A percentile compares a stretch with the other conserved stretches of the same genome.
These are phyloP conservation scores for Cymbopogon flexuosus DNA, from an alignment of 202 grass and related monocot species.

Conservation along the genomic window DNA sequence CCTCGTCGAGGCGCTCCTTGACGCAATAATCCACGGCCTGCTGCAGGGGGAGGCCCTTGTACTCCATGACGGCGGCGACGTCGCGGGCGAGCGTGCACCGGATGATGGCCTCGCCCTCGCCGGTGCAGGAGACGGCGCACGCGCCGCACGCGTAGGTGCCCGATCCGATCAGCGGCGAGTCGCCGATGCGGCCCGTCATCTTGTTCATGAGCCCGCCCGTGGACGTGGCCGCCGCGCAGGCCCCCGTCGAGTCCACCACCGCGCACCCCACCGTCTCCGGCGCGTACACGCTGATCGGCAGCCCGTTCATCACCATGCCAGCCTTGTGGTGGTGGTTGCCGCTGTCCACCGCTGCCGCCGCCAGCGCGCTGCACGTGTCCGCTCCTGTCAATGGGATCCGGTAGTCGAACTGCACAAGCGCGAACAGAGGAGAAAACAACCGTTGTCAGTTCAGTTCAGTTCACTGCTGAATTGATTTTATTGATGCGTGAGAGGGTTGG, in stretches of 20 bases:
- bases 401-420: slow-evolving; percentile 62
- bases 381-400: slow-evolving; percentile 44
- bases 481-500: neutral
- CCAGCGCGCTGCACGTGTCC: slow-evolving; percentile 45
- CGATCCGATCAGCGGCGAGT: slow-evolving; percentile 79
- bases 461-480: neutral
- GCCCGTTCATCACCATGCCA: slow-evolving; percentile 70
- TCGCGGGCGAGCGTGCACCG: slow-evolving; percentile 77
- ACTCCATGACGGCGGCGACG: slow-evolving; percentile 90
- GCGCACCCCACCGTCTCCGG: slow-evolving; percentile 89
- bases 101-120: slow-evolving; percentile 93
- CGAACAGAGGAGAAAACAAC: neutral
- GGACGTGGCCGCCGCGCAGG: slow-evolving; percentile 64
- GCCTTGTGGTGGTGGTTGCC: neutral
- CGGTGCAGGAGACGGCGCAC: slow-evolving; percentile 82
- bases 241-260: slow-evolving; percentile 52
- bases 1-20: slow-evolving; percentile 67
- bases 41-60: slow-evolving; percentile 66
- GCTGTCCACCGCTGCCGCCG: neutral
- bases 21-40: slow-evolving; percentile 66
- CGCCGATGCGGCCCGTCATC: slow-evolving; percentile 72
- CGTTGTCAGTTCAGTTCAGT: neutral
- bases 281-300: slow-evolving; percentile 92
- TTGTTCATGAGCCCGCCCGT: slow-evolving; percentile 97
- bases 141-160: slow-evolving; percentile 74